Evolutionary conservation across 2,329 filamentous ascomycete genomes (phyloP).

Genomic region (Ophiostoma montium): DNA sequence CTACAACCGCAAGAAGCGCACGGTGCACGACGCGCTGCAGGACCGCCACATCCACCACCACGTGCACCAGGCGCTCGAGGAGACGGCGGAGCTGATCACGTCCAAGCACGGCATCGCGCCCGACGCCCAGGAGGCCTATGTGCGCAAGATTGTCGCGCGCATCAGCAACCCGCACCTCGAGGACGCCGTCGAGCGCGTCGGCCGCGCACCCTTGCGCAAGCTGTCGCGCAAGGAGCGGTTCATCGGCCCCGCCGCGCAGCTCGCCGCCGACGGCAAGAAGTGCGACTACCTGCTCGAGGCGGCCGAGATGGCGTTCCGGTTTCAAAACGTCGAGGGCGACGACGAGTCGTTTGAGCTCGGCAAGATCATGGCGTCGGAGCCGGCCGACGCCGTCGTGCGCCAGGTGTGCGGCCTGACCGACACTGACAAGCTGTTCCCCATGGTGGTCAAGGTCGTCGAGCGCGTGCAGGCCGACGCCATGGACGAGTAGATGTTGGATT

Average conservation of each 20-base stretch:
- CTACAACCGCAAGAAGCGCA: slow-evolving; percentile 71
- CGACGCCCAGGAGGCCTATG: slow-evolving; percentile 70
- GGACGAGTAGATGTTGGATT: slow-evolving; percentile 12
- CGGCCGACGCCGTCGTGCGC: slow-evolving; percentile 59
- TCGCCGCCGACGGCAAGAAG: slow-evolving; percentile 66
- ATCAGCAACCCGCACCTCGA: slow-evolving; percentile 90
- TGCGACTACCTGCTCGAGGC: slow-evolving; percentile 64
- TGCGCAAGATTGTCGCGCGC: slow-evolving; percentile 79
- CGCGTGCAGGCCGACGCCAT: slow-evolving; percentile 57
- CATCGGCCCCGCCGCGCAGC: slow-evolving; percentile 77
- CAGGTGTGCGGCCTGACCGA: slow-evolving; percentile 72
- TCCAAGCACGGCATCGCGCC: slow-evolving; percentile 63
- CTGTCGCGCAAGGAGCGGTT: slow-evolving; percentile 91
- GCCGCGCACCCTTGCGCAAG: slow-evolving; percentile 87
- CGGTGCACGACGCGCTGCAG: slow-evolving; percentile 76
- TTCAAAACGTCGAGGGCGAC: slow-evolving; percentile 87
- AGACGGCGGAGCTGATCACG: slow-evolving; percentile 78
- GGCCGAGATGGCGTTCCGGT: slow-evolving; percentile 83
- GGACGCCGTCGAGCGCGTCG: slow-evolving; percentile 88
- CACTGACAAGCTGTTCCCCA: slow-evolving; percentile 61
- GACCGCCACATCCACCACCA: slow-evolving; percentile 67
- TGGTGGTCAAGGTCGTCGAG: slow-evolving; percentile 64
- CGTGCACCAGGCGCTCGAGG: slow-evolving; percentile 65
- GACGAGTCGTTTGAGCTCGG: slow-evolving; percentile 79
- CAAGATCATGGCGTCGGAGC: slow-evolving; percentile 65